phyloP scores from a whole-genome alignment of 345 rosid species.

The Viola odorata region DNA sequence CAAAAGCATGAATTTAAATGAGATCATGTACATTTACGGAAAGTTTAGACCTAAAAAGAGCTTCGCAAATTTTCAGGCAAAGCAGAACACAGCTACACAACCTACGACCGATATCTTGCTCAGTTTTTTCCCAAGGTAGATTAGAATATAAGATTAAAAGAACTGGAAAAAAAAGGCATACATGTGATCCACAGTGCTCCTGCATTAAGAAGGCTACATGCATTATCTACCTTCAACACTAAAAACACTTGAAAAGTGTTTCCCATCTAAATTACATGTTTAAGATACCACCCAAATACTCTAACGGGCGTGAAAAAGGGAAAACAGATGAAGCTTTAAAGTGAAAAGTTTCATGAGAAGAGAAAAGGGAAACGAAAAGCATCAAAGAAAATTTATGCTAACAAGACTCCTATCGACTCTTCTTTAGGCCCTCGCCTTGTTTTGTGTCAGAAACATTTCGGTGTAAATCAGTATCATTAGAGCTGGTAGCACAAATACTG shows the following conservation, averaged over 20 bases:
- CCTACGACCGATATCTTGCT: too few species aligned
- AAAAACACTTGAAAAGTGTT: not conserved
- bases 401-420: conserved; percentile 6
- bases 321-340: too few species aligned
- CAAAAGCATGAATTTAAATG: too few species aligned
- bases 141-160: not conserved
- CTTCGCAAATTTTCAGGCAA: not conserved
- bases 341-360: not conserved
- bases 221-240: not conserved
- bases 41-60: too few species aligned
- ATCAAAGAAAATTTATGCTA: too few species aligned
- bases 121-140: not conserved
- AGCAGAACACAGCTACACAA: not conserved
- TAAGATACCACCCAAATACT: too few species aligned
- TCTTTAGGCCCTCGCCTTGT: conserved; percentile 18
- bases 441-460: conserved; percentile 7
- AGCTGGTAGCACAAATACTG: conserved; percentile 5
- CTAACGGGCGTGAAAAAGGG: too few species aligned
- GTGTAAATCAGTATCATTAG: conserved; percentile 17
- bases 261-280: too few species aligned
- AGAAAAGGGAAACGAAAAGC: too few species aligned
- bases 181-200: too few species aligned
- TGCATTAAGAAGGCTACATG: too few species aligned
- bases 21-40: too few species aligned
- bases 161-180: not conserved